These are phyloP conservation scores for Cyberlindnera saturnus DNA, from an alignment of 805 yeast genomes.

Conservation along the genomic window DNA sequence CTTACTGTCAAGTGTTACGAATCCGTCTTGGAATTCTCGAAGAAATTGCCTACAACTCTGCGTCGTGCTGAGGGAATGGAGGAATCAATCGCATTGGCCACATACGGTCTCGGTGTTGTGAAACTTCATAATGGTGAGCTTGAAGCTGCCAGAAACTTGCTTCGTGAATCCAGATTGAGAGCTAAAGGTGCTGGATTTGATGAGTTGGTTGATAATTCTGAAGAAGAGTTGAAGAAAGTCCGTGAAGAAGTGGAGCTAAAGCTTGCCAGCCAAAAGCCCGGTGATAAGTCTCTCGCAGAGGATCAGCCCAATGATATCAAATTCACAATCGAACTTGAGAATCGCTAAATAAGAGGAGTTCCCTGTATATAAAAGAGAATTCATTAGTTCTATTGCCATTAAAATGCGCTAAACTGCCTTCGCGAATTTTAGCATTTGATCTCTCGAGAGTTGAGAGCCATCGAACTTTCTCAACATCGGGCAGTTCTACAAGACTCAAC, in stretches of 20 bases:
- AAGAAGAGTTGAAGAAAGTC: conserved; percentile 56
- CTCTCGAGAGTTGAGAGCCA: not conserved
- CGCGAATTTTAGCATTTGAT: not conserved
- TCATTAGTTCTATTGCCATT: too few relatives aligned
- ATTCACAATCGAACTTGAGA: conserved; percentile 10
- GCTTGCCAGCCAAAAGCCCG: not conserved
- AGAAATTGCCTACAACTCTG: conserved; percentile 30
- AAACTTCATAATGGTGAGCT: conserved; percentile 53
- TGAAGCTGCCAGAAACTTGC: conserved; percentile 49
- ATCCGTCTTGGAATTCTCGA: conserved; percentile 36
- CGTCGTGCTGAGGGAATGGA: conserved; percentile 38
- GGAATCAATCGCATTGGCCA: conserved; percentile 72
- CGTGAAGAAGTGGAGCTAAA: conserved; percentile 20
- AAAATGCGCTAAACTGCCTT: too few relatives aligned
- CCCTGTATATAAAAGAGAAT: too few relatives aligned
- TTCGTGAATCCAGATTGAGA: conserved; percentile 64
- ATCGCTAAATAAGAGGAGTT: too few relatives aligned
- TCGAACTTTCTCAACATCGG: too few relatives aligned
- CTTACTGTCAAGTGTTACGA: conserved; percentile 36
- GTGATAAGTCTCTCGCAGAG: not conserved
- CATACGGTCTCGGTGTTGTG: conserved; percentile 82
- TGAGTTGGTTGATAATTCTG: conserved; percentile 58
- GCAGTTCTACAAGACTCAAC: too few relatives aligned
- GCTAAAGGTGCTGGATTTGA: conserved; percentile 62
- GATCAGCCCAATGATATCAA: conserved; percentile 3